Percentiles rank a stretch among this genome's conserved stretches.
These are phyloP conservation scores for Pichia ethanolica DNA, from an alignment of 805 yeast genomes.

Conservation along the genomic window DNA sequence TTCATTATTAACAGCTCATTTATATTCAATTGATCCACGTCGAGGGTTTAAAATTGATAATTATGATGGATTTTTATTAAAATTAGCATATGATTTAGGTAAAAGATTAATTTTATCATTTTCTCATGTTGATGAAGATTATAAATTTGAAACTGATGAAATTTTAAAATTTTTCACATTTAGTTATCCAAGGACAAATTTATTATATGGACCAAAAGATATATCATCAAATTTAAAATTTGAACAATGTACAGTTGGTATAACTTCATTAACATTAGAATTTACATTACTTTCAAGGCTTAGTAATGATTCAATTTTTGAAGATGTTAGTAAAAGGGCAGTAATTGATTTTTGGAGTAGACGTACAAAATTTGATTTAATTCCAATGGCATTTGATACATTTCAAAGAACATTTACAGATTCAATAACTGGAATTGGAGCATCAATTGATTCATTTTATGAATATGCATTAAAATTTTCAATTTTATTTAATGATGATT, in stretches of 20 bases:
- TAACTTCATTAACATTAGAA: slow-evolving; percentile 76
- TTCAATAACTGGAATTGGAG: slow-evolving; percentile 73
- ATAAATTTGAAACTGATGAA: neutral
- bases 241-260: slow-evolving; percentile 86
- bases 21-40: slow-evolving; percentile 49
- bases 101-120: slow-evolving; percentile 63
- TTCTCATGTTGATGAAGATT: slow-evolving; percentile 38
- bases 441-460: slow-evolving; percentile 84
- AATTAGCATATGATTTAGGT: slow-evolving; percentile 71
- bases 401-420: slow-evolving; percentile 41
- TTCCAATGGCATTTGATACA: slow-evolving; percentile 69
- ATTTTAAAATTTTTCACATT: slow-evolving; percentile 24
- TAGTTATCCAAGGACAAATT: slow-evolving; percentile 76
- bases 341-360: slow-evolving; percentile 66
- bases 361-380: slow-evolving; percentile 50
- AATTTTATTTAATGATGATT: slow-evolving; percentile 59
- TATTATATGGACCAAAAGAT: slow-evolving; percentile 42
- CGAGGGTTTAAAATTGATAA: slow-evolving; percentile 33
- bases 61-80: slow-evolving; percentile 68
- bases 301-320: slow-evolving; percentile 70
- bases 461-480: slow-evolving; percentile 80
- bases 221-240: slow-evolving; percentile 38
- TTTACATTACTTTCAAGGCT: slow-evolving; percentile 66
- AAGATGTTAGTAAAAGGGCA: slow-evolving; percentile 50
- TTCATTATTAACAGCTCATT: slow-evolving; percentile 70